phyloP scores from a whole-genome alignment of 2,329 filamentous ascomycete genomes.

The Penicillium olsonii region DNA sequence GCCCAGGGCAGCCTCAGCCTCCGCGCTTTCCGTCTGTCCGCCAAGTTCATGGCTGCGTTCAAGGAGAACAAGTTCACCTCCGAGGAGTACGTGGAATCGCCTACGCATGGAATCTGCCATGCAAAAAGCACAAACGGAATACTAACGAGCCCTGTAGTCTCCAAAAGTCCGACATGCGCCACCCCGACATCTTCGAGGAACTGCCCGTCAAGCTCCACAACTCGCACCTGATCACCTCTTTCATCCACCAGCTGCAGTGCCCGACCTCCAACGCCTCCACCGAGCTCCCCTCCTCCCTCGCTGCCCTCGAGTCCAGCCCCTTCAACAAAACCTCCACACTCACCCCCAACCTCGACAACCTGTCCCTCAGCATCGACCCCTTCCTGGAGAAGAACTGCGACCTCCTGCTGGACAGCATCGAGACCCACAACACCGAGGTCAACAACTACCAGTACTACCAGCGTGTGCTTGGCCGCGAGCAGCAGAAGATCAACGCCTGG shows the following conservation, averaged over 20 bases:
- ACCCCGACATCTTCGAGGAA: conserved; percentile 91
- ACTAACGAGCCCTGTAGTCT: conserved; percentile 59
- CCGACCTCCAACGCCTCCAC: conserved; percentile 67
- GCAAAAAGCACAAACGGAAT: conserved; percentile 4
- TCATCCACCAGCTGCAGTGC: conserved; percentile 85
- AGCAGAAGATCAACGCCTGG: conserved; percentile 95
- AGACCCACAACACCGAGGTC: conserved; percentile 96
- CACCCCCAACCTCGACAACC: conserved; percentile 82
- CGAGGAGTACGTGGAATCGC: conserved; percentile 70
- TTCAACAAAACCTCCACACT: conserved; percentile 64
- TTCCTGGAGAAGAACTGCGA: conserved; percentile 99
- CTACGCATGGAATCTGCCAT: neutral
- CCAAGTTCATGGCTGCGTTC: conserved; percentile 82
- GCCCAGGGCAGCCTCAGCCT: conserved; percentile 88
- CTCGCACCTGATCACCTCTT: conserved; percentile 93
- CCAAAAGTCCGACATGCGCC: conserved; percentile 89
- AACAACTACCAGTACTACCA: conserved; percentile 99
- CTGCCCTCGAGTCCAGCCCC: conserved; percentile 70
- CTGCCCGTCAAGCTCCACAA: conserved; percentile 90
- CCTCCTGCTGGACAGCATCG: conserved; percentile 91
- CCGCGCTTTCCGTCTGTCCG: conserved; percentile 87
- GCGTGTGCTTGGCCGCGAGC: conserved; percentile 87
- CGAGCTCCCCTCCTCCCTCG: conserved; percentile 74
- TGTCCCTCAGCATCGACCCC: conserved; percentile 92
- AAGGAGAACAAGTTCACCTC: conserved; percentile 98